phyloP scores from a whole-genome alignment of 768 basidiomycete species.

The Rhodotorula toruloides region DNA sequence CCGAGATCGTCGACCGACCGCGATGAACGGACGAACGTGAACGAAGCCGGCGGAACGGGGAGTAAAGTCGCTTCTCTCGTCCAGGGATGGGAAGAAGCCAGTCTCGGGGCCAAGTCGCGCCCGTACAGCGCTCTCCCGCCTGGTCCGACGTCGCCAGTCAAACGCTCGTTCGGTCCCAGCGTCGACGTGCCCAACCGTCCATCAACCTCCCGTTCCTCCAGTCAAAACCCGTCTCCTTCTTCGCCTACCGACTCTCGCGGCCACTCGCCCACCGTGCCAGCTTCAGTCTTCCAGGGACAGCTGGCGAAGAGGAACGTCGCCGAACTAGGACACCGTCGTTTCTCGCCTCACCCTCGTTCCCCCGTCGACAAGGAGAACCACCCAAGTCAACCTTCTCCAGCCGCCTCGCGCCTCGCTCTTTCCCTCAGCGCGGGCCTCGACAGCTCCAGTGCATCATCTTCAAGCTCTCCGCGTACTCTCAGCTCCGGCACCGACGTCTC shows the following conservation, averaged over 20 bases:
- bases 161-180: not conserved
- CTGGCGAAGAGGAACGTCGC: too few species aligned
- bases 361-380: not conserved
- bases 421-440: not conserved
- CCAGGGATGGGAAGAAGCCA: constrained; percentile 6
- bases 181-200: too few species aligned
- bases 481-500: constrained; percentile 12
- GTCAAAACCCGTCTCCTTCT: not conserved
- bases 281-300: not conserved
- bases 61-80: constrained; percentile 8
- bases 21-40: too few species aligned
- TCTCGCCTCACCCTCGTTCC: not conserved
- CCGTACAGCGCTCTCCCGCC: not conserved
- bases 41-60: not conserved
- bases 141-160: not conserved
- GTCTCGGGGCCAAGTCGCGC: not conserved
- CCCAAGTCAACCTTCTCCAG: not conserved
- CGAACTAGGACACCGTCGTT: too few species aligned
- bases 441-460: not conserved
- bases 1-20: not conserved
- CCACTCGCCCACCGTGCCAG: not conserved
- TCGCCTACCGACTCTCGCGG: not conserved
- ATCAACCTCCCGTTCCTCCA: not conserved
- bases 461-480: not conserved
- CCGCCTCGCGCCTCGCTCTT: not conserved